Conservation (phyloP, 257 asterid genomes). For the Penstemon newberryi region DNA sequence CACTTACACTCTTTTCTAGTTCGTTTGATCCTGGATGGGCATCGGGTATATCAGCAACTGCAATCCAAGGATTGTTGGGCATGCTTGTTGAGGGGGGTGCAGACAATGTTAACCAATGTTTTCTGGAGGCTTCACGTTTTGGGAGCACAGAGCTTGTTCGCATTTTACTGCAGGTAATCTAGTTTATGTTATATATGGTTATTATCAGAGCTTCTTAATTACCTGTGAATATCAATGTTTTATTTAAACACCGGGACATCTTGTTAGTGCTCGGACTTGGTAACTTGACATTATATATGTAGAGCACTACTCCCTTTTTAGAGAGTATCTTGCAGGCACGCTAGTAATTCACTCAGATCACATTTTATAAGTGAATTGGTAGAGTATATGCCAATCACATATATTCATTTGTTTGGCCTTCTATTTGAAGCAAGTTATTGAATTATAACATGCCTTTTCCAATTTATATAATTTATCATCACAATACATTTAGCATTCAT, state of each 20-base stretch:
- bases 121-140: conserved; percentile 97
- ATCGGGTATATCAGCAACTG: conserved; percentile 91
- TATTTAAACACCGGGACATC: no score
- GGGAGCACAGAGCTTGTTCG: conserved; percentile 99
- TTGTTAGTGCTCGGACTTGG: no score
- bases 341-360: neutral
- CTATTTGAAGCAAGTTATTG: neutral
- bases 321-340: neutral
- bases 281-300: no score
- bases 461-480: neutral
- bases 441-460: neutral
- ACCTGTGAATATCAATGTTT: no score
- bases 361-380: neutral
- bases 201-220: no score
- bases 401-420: neutral
- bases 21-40: conserved; percentile 99
- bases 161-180: conserved; percentile 82
- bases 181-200: neutral
- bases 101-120: conserved; percentile 95
- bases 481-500: neutral
- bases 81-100: conserved; percentile 99
- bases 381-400: neutral
- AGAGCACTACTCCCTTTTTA: no score
- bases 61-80: conserved; percentile 86
- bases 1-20: conserved; percentile 94